A percentile compares a stretch with the other conserved stretches of the same genome.
Evolutionary conservation across 108 stramenopile species (phyloP).

Genomic region (Mediolabrus comicus): DNA sequence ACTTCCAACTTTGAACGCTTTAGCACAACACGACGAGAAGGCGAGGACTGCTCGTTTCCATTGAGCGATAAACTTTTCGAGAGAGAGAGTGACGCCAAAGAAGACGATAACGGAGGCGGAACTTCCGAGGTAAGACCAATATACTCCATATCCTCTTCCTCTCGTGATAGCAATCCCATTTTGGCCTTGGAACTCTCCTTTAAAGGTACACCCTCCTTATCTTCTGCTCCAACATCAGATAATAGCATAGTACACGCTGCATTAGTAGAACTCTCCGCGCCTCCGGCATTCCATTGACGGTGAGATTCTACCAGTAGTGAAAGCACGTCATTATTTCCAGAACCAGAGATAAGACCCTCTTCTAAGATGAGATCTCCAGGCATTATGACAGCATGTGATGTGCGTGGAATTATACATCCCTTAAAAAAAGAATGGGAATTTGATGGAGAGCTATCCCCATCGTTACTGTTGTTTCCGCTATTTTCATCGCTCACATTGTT

Average conservation of each 20-base stretch:
- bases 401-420: conserved; percentile 17
- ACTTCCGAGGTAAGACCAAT: conserved; percentile 62
- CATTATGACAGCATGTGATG: conserved; percentile 59
- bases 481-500: conserved; percentile 25
- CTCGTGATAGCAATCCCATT: conserved; percentile 65
- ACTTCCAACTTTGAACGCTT: conserved; percentile 76
- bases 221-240: conserved; percentile 77
- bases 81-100: conserved; percentile 15
- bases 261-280: neutral
- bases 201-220: conserved; percentile 76
- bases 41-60: neutral
- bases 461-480: neutral
- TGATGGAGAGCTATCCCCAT: neutral
- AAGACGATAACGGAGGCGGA: conserved; percentile 20
- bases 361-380: conserved; percentile 74
- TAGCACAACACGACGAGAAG: conserved; percentile 61
- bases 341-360: conserved; percentile 3
- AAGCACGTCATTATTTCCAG: conserved; percentile 17
- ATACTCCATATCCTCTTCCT: conserved; percentile 86
- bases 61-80: neutral
- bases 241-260: conserved; percentile 65
- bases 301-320: conserved; percentile 35
- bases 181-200: conserved; percentile 82
- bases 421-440: neutral
- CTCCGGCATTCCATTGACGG: conserved; percentile 28